phyloP scores from a whole-genome alignment of 2,329 filamentous ascomycete species.

The Aspergillus latus region DNA sequence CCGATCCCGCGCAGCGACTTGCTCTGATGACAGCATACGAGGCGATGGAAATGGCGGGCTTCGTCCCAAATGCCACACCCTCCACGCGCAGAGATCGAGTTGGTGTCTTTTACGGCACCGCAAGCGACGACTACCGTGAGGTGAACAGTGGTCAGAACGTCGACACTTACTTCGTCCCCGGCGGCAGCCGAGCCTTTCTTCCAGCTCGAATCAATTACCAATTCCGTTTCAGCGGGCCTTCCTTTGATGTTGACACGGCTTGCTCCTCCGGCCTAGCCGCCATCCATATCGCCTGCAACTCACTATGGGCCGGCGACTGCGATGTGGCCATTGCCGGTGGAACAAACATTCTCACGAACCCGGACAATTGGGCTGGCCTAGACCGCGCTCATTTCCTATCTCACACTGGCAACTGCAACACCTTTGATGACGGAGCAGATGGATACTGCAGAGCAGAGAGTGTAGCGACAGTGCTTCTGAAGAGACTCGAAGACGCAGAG shows the following conservation, averaged over 20 bases:
- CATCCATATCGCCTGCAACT: slow-evolving; percentile 38
- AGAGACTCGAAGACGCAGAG: slow-evolving; percentile 75
- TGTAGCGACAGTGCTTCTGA: slow-evolving; percentile 72
- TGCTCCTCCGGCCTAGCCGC: slow-evolving; percentile 42
- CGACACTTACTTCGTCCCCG: background rate
- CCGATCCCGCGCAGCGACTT: slow-evolving; percentile 78
- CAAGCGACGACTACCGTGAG: background rate
- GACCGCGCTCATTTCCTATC: slow-evolving; percentile 75
- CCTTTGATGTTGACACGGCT: slow-evolving; percentile 31
- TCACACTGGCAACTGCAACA: slow-evolving; percentile 69
- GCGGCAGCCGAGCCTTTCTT: background rate
- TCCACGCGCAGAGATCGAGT: background rate
- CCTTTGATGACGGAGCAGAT: slow-evolving; percentile 76
- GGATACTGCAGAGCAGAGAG: slow-evolving; percentile 81
- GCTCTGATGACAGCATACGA: slow-evolving; percentile 77
- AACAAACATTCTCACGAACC: slow-evolving; percentile 23
- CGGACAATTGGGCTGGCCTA: slow-evolving; percentile 72
- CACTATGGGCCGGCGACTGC: slow-evolving; percentile 22
- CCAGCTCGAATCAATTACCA: background rate
- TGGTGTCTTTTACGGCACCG: background rate
- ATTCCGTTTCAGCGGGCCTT: background rate
- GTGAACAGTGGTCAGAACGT: background rate
- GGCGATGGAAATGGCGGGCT: slow-evolving; percentile 77
- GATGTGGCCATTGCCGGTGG: slow-evolving; percentile 24
- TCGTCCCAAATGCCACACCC: slow-evolving; percentile 69